Evolutionary conservation across 345 rosid species (phyloP).

Genomic region (Lumnitzera racemosa): DNA sequence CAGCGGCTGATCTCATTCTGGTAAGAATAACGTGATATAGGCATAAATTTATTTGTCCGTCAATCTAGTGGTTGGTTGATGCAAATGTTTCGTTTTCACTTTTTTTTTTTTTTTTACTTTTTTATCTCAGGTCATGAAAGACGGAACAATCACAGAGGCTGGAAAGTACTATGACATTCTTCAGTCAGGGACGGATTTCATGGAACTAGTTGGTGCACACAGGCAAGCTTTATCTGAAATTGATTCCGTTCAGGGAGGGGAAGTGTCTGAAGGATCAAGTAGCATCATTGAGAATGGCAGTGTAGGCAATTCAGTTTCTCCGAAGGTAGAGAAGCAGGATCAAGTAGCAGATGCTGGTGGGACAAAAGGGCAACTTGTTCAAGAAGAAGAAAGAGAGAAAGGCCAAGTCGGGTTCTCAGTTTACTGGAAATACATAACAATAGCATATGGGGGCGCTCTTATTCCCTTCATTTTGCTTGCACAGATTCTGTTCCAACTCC

Average conservation of each 20-base stretch:
- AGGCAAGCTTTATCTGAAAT: slow-evolving; percentile 46
- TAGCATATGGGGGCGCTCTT: slow-evolving; percentile 58
- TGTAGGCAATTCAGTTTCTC: background rate
- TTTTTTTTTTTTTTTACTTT: background rate
- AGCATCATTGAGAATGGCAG: slow-evolving; percentile 16
- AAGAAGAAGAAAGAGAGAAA: slow-evolving; percentile 88
- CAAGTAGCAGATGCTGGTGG: slow-evolving; percentile 24
- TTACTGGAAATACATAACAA: slow-evolving; percentile 58
- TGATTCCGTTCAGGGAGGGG: slow-evolving; percentile 26
- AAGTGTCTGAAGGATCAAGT: slow-evolving; percentile 14
- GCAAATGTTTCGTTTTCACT: background rate
- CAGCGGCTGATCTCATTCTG: slow-evolving; percentile 68
- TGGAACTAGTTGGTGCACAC: slow-evolving; percentile 80
- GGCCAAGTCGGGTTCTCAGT: slow-evolving; percentile 68
- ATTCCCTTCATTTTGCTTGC: slow-evolving; percentile 53
- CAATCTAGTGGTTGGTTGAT: background rate
- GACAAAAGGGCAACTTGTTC: slow-evolving; percentile 63
- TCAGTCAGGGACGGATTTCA: slow-evolving; percentile 50
- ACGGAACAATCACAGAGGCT: slow-evolving; percentile 61
- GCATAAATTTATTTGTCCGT: background rate
- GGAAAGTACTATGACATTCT: slow-evolving; percentile 68
- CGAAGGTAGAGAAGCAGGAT: slow-evolving; percentile 12
- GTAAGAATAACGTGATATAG: slow-evolving; percentile 17
- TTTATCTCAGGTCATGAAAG: slow-evolving; percentile 64
- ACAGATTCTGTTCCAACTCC: slow-evolving; percentile 45